phyloP scores from a whole-genome alignment of 495 filamentous ascomycete species.

The Penicillium arizonense region DNA sequence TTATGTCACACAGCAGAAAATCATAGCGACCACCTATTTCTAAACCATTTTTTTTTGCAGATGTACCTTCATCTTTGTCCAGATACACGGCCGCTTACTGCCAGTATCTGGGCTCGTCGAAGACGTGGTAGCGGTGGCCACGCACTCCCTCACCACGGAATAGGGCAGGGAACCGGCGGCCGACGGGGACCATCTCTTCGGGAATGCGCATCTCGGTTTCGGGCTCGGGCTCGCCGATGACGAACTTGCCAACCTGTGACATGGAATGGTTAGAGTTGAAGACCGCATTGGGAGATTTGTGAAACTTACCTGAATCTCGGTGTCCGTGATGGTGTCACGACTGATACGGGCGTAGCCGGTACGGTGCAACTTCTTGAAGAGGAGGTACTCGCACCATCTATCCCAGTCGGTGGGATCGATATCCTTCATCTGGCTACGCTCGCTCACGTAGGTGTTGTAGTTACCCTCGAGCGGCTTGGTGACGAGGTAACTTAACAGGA shows the following conservation, averaged over 20 bases:
- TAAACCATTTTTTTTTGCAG: slow-evolving; percentile 4
- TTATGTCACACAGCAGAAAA: slow-evolving; percentile 6
- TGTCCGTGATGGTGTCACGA: slow-evolving; percentile 91
- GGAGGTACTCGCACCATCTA: slow-evolving; percentile 98
- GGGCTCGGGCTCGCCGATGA: slow-evolving; percentile 69
- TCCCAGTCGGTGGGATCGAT: slow-evolving; percentile 95
- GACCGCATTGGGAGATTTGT: background rate
- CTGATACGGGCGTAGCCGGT: slow-evolving; percentile 90
- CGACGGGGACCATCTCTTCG: slow-evolving; percentile 68
- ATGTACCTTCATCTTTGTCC: background rate
- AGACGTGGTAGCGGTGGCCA: slow-evolving; percentile 94
- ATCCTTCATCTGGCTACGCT: slow-evolving; percentile 87
- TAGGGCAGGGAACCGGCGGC: slow-evolving; percentile 79
- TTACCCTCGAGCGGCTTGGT: slow-evolving; percentile 89
- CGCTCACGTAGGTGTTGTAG: slow-evolving; percentile 94
- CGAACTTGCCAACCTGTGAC: slow-evolving; percentile 81
- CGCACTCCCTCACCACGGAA: slow-evolving; percentile 86
- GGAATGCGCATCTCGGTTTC: slow-evolving; percentile 58
- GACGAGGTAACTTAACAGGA: slow-evolving; percentile 90
- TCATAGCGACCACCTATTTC: background rate
- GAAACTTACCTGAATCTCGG: slow-evolving; percentile 78
- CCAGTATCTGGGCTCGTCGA: slow-evolving; percentile 84
- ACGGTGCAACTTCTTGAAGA: slow-evolving; percentile 86
- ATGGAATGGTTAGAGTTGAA: slow-evolving; percentile 14
- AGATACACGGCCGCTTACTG: slow-evolving; percentile 22